Evolutionary conservation across 345 rosid genomes (phyloP).

Genomic region (Euphorbia lathyris): DNA sequence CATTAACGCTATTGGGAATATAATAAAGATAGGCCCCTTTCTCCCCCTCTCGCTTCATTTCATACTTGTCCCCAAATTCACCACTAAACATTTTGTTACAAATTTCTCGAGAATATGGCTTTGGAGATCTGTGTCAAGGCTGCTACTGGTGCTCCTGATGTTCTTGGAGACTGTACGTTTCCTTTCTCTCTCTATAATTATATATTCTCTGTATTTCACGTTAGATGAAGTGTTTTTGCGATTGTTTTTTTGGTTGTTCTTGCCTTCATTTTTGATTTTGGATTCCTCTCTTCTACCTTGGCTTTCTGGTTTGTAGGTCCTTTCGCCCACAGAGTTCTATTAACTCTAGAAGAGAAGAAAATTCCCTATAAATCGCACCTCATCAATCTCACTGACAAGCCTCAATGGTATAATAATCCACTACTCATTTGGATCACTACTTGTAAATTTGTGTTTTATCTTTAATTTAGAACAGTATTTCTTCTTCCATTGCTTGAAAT

Average conservation of each 20-base stretch:
- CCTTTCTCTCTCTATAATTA: background rate
- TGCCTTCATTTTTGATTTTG: background rate
- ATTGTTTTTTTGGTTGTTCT: background rate
- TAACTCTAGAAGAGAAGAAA: constrained; percentile 89
- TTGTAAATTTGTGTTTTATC: background rate
- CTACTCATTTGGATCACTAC: background rate
- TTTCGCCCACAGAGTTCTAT: constrained; percentile 56
- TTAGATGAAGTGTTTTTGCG: background rate
- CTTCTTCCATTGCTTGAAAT: background rate
- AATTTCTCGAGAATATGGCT: constrained; percentile 36
- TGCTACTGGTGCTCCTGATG: constrained; percentile 64
- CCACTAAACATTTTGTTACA: no score
- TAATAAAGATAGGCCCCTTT: background rate
- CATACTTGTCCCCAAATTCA: no score
- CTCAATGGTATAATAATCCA: constrained; percentile 53
- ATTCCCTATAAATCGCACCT: constrained; percentile 55
- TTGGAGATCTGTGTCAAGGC: constrained; percentile 86
- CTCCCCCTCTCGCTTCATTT: background rate
- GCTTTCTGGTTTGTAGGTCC: constrained; percentile 48
- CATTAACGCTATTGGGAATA: background rate
- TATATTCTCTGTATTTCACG: no score
- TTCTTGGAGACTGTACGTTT: constrained; percentile 69
- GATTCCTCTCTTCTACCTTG: background rate
- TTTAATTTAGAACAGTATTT: no score
- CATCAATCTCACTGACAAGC: constrained; percentile 60